These are phyloP conservation scores for Paramecium primaurelia DNA, from an alignment of 73 alveolate genomes.

Conservation along the genomic window DNA sequence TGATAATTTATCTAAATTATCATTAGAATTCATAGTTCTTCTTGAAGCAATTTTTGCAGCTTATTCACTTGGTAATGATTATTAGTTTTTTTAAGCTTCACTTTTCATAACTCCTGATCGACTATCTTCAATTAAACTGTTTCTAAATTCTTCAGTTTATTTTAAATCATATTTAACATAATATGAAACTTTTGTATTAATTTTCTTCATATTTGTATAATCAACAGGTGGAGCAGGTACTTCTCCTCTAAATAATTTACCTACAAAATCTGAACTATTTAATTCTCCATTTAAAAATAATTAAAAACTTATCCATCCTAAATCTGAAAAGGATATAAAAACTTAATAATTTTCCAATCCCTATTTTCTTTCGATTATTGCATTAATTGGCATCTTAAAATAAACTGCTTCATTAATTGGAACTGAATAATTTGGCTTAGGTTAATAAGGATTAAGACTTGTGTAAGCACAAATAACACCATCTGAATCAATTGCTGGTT, in stretches of 20 bases:
- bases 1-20: background rate
- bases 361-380: background rate
- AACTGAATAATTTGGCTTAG: background rate
- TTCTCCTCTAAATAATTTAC: background rate
- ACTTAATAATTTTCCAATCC: background rate
- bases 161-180: background rate
- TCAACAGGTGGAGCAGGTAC: background rate
- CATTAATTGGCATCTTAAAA: conserved; percentile 1
- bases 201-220: background rate
- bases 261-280: background rate
- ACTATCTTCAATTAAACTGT: background rate
- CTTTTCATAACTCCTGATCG: background rate
- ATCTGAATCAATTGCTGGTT: background rate
- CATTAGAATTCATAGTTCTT: background rate
- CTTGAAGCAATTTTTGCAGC: background rate
- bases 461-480: background rate
- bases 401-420: background rate
- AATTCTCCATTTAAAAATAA: background rate
- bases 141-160: background rate
- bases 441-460: background rate
- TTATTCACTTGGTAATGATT: background rate
- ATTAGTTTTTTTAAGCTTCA: background rate
- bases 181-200: background rate
- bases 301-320: conserved; percentile 14
- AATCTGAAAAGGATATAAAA: background rate